Conservation (phyloP, 2,329 filamentous ascomycete species). For the Teratosphaeria viscida region DNA sequence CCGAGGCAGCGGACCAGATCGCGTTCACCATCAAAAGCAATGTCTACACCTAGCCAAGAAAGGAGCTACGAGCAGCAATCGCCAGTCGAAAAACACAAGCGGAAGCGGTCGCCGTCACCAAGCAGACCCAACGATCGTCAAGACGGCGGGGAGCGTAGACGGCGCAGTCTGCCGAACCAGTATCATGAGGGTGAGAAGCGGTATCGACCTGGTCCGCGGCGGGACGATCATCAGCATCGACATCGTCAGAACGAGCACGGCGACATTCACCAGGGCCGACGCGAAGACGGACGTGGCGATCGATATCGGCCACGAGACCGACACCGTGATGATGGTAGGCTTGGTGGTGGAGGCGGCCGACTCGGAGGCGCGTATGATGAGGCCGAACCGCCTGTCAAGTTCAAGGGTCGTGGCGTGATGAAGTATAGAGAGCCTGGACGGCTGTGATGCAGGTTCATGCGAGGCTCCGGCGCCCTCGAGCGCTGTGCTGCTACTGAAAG, state of each 20-base stretch:
- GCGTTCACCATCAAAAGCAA: constrained; percentile 18
- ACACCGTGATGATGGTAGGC: constrained; percentile 29
- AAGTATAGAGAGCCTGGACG: constrained; percentile 10
- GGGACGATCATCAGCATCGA: constrained; percentile 11
- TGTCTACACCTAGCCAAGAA: constrained; percentile 13
- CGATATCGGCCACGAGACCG: constrained; percentile 16
- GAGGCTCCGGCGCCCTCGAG: neutral
- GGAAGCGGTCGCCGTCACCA: constrained; percentile 25
- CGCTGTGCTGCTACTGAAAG: neutral
- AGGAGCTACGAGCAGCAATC: constrained; percentile 14
- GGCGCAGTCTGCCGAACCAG: constrained; percentile 30
- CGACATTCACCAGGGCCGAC: constrained; percentile 5
- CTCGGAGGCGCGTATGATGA: constrained; percentile 15
- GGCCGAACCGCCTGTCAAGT: constrained; percentile 26
- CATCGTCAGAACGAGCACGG: constrained; percentile 5
- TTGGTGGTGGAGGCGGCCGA: constrained; percentile 18
- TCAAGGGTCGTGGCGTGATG: constrained; percentile 32
- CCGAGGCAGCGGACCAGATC: constrained; percentile 23
- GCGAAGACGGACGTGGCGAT: constrained; percentile 8
- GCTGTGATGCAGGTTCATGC: neutral
- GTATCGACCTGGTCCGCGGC: constrained; percentile 21
- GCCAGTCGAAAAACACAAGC: constrained; percentile 23
- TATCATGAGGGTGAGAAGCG: constrained; percentile 21
- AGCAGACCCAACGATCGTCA: constrained; percentile 16
- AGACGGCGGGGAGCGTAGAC: constrained; percentile 15